These are phyloP conservation scores for Bacidia rubella DNA, from an alignment of 495 filamentous ascomycete genomes.

Conservation along the genomic window DNA sequence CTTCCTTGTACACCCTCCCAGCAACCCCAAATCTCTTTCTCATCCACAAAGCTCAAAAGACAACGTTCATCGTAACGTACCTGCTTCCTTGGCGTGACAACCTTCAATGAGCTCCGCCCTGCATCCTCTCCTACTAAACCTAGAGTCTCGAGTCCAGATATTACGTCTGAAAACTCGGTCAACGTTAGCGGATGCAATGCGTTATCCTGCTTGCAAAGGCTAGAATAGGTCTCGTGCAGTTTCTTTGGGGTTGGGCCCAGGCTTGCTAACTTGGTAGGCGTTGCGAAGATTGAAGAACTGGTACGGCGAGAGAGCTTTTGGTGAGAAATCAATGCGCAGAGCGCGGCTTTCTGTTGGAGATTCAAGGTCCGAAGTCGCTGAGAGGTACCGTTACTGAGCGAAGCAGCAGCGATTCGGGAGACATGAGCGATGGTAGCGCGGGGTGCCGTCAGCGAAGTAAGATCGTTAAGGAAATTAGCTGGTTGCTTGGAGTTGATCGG, in stretches of 20 bases:
- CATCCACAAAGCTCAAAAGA: constrained; percentile 62
- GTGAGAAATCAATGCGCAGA: constrained; percentile 73
- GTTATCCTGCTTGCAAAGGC: constrained; percentile 68
- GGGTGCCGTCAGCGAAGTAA: constrained; percentile 64
- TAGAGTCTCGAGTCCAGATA: constrained; percentile 77
- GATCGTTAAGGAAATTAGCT: constrained; percentile 32
- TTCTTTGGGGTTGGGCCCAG: constrained; percentile 60
- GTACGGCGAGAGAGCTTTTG: constrained; percentile 43
- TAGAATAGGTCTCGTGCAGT: constrained; percentile 65
- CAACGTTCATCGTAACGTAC: constrained; percentile 47
- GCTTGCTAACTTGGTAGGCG: constrained; percentile 41
- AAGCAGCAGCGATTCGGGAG: constrained; percentile 71
- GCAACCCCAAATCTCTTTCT: constrained; percentile 59
- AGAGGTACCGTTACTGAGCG: constrained; percentile 70
- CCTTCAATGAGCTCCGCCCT: constrained; percentile 47
- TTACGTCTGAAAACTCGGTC: constrained; percentile 86
- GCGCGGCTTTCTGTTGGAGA: constrained; percentile 88
- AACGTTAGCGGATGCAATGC: constrained; percentile 72
- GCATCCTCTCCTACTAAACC: constrained; percentile 69
- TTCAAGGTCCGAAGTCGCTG: constrained; percentile 79
- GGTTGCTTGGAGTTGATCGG: constrained; percentile 14
- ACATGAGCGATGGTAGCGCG: constrained; percentile 81
- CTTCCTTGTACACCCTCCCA: constrained; percentile 53
- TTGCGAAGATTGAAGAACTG: constrained; percentile 31
- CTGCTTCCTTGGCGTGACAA: constrained; percentile 29